These are phyloP conservation scores for Shiraia sp. DNA, from an alignment of 2,329 filamentous ascomycete species.

Conservation along the genomic window DNA sequence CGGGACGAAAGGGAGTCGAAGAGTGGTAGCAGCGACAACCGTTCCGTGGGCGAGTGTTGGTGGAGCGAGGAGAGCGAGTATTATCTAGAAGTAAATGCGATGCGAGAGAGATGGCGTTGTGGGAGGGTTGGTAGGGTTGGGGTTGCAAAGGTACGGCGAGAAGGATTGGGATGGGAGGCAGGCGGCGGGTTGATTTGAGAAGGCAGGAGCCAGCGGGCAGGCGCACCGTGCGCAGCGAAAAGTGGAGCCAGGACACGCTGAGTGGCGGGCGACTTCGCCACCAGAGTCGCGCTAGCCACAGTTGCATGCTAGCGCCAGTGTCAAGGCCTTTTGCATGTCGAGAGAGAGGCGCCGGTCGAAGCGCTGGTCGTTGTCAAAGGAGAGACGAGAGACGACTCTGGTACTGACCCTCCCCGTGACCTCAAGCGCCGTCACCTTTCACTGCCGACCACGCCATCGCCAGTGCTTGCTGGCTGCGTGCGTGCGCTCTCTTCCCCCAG, in stretches of 20 bases:
- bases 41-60: slow-evolving; percentile 6
- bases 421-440: no score
- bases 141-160: slow-evolving; percentile 14
- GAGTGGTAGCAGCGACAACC: slow-evolving; percentile 14
- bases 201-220: slow-evolving; percentile 21
- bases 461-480: no score
- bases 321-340: slow-evolving; percentile 1
- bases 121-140: slow-evolving; percentile 18
- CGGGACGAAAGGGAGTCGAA: slow-evolving; percentile 7
- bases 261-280: slow-evolving; percentile 21
- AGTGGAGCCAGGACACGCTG: slow-evolving; percentile 1
- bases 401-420: no score
- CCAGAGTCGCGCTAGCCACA: slow-evolving; percentile 2
- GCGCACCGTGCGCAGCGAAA: slow-evolving; percentile 8
- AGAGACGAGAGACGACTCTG: no score
- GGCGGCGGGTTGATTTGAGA: slow-evolving; percentile 5
- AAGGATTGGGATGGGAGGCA: slow-evolving; percentile 10
- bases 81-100: slow-evolving; percentile 24
- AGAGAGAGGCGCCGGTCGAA: no score
- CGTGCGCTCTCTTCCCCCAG: no score
- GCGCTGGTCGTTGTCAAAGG: no score
- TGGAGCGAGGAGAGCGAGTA: slow-evolving; percentile 4
- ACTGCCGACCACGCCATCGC: no score
- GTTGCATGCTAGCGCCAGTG: slow-evolving; percentile 3
- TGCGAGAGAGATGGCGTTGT: slow-evolving; percentile 24